Percentiles rank a stretch among this genome's conserved stretches.
Conservation (phyloP, 805 yeast species). For the Dipodascus albidus region DNA sequence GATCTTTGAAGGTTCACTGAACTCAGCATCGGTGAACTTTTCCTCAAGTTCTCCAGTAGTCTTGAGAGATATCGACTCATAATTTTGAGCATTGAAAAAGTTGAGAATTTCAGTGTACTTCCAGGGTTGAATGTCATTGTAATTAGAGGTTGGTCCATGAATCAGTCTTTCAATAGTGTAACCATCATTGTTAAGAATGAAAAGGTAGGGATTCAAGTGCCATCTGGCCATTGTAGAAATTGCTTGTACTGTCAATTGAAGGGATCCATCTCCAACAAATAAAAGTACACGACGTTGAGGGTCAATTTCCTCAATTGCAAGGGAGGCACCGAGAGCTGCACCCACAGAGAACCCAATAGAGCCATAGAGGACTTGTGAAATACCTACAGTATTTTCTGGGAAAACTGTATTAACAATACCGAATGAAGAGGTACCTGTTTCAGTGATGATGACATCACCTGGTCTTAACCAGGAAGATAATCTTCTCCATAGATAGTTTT, state of each 20-base stretch:
- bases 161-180: slow-evolving; percentile 56
- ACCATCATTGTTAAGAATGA: slow-evolving; percentile 53
- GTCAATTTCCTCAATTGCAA: slow-evolving; percentile 42
- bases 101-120: slow-evolving; percentile 34
- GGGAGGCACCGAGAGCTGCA: slow-evolving; percentile 49
- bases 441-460: slow-evolving; percentile 49
- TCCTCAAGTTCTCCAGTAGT: slow-evolving; percentile 39
- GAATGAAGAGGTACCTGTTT: slow-evolving; percentile 57
- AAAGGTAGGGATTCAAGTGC: slow-evolving; percentile 44
- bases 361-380: slow-evolving; percentile 56
- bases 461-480: slow-evolving; percentile 40
- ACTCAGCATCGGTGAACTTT: slow-evolving; percentile 30
- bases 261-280: slow-evolving; percentile 59
- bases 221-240: slow-evolving; percentile 46
- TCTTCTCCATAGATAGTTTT: slow-evolving; percentile 40
- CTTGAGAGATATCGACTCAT: slow-evolving; percentile 31
- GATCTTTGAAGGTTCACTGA: slow-evolving; percentile 33
- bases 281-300: slow-evolving; percentile 40
- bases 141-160: slow-evolving; percentile 41
- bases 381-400: slow-evolving; percentile 40
- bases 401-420: slow-evolving; percentile 46
- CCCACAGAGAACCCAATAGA: slow-evolving; percentile 58
- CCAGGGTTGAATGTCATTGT: slow-evolving; percentile 58
- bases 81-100: slow-evolving; percentile 44
- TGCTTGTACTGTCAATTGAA: slow-evolving; percentile 57